These are phyloP conservation scores for Zymoseptoria crescenta DNA, from an alignment of 2,329 filamentous ascomycete genomes.

Conservation along the genomic window DNA sequence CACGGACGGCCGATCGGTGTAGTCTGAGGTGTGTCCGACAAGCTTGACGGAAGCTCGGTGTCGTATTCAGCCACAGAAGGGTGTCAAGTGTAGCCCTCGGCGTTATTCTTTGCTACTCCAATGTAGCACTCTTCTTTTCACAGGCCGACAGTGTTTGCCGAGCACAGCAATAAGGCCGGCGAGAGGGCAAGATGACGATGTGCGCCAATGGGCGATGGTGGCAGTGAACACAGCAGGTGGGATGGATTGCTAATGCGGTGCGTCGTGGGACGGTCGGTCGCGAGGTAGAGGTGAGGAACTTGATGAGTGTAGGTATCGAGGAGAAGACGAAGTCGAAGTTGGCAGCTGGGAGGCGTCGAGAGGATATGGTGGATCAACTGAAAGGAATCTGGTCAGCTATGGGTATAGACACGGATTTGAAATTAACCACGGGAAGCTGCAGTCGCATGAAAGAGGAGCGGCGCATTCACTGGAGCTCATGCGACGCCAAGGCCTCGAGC, in stretches of 20 bases:
- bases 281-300: slow-evolving; percentile 3
- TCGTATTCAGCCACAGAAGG: not conserved
- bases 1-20: slow-evolving; percentile 2
- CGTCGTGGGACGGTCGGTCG: slow-evolving; percentile 16
- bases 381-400: slow-evolving; percentile 9
- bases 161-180: slow-evolving; percentile 11
- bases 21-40: not conserved
- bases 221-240: slow-evolving; percentile 14
- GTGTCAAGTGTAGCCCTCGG: slow-evolving; percentile 11
- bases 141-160: slow-evolving; percentile 10
- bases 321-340: not conserved
- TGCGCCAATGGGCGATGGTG: slow-evolving; percentile 10
- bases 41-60: slow-evolving; percentile 3
- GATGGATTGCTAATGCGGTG: slow-evolving; percentile 8
- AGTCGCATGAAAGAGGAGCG: slow-evolving; percentile 8
- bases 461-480: not conserved
- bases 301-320: slow-evolving; percentile 3
- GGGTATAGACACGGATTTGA: slow-evolving; percentile 9
- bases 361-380: slow-evolving; percentile 10
- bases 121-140: slow-evolving; percentile 7
- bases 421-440: slow-evolving; percentile 18
- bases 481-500: not conserved
- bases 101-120: slow-evolving; percentile 4
- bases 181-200: slow-evolving; percentile 6
- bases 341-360: slow-evolving; percentile 3